Conservation (phyloP, 1,284 basidiomycete genomes). For the Phellinidium pouzarii region DNA sequence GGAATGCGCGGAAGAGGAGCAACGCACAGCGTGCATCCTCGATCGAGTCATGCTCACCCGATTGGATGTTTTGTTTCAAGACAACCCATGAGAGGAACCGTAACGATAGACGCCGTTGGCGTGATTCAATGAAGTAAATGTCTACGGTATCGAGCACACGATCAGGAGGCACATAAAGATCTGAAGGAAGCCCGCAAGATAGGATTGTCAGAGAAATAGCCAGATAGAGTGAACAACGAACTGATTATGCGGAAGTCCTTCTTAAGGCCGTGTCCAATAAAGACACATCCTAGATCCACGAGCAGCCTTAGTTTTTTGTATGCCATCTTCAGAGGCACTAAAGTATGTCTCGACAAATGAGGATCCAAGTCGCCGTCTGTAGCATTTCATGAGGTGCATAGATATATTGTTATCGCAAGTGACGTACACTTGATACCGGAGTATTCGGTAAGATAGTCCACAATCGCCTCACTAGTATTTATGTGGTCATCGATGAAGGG, state of each 20-base stretch:
- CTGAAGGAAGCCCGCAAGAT: conserved; percentile 34
- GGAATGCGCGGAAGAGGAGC: conserved; percentile 80
- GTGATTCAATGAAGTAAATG: conserved; percentile 78
- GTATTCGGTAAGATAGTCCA: conserved; percentile 95
- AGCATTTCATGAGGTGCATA: neutral
- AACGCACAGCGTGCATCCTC: conserved; percentile 91
- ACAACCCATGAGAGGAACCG: conserved; percentile 94
- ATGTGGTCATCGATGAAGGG: conserved; percentile 99
- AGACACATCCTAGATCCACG: conserved; percentile 93
- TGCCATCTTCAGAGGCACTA: conserved; percentile 92
- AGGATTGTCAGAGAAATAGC: neutral
- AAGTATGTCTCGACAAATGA: conserved; percentile 73
- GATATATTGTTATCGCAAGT: conserved; percentile 4
- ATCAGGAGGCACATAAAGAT: conserved; percentile 91
- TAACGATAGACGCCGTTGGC: conserved; percentile 86
- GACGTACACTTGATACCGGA: conserved; percentile 84
- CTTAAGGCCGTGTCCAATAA: conserved; percentile 97
- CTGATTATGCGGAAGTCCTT: conserved; percentile 99
- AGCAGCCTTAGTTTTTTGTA: conserved; percentile 97
- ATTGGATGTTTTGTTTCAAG: conserved; percentile 87
- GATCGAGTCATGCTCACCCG: conserved; percentile 92
- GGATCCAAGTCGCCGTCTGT: conserved; percentile 90
- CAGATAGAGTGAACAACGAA: conserved; percentile 36
- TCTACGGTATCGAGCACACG: conserved; percentile 98
- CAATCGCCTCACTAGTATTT: conserved; percentile 88